Evolutionary conservation across 306 rosid species (phyloP), one percentile per base, ranked within the genome.

Genomic region (Gillenia trifoliata): DNA sequence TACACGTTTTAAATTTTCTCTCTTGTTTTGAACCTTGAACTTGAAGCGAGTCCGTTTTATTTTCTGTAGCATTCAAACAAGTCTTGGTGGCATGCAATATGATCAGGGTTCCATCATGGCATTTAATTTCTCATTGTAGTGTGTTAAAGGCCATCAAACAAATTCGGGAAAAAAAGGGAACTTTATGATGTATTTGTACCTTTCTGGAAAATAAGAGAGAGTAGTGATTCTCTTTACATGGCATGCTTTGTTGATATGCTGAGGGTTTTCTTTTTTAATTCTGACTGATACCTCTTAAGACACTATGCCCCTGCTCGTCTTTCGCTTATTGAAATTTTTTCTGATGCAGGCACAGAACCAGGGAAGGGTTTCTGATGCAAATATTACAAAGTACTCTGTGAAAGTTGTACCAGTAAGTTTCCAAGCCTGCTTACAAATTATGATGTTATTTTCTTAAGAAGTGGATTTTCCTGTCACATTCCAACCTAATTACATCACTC

Each of bases 391-490:
- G 67, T 93, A 93, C 89, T 85, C 88, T 0, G 98, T 90, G 85
- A 88, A 88, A 74, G 97, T 94, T 68, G 61, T 91, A 49, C 98
- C 98, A 17, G 95, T 93, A 90, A 88, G 98, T 90, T 70, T 66
- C 71, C 23, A 36, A 31, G 22, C 74, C 76, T 77, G 29, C 47
- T 43, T 4, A 8, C 29, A 20, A 29, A 1, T 29, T 9, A 43
- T 49, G 28, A 20, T 66, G 50, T 60, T 41, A 56, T 29, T 3
- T 16, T 67, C 72, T 66, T 8, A 66, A 64, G 22, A 16, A 64
- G 29, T 56, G 33, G 20, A 76, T 10, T 40, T 57, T 38, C 6
- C 6, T n/a, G 4, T 66, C 64, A 11, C 23, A 22, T 47, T 63
- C 22, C 6, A 11, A 30, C n/a, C 10, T 13, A 23, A 23, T 34